Percentiles rank a stretch among this genome's conserved stretches.
Conservation (phyloP, 1,284 basidiomycete genomes). For the Cryptococcus sp. region DNA sequence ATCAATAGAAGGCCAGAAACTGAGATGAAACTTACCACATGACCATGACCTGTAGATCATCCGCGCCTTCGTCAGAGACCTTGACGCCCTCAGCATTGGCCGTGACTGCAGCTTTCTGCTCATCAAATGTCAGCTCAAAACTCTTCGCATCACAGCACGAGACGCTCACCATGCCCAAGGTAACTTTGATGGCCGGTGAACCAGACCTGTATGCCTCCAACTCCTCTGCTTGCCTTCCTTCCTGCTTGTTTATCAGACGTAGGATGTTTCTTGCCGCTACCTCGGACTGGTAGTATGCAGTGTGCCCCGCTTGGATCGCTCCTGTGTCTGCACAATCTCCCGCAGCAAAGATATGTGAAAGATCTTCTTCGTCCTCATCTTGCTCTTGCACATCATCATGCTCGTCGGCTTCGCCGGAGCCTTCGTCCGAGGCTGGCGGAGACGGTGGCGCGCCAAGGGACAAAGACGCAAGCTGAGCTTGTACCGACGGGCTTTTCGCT, state of each 20-base stretch:
- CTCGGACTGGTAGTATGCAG: constrained; percentile 63
- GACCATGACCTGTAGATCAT: constrained; percentile 56
- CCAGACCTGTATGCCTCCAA: constrained; percentile 63
- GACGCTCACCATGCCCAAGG: constrained; percentile 59
- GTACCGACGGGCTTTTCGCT: constrained; percentile 7
- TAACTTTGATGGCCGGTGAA: constrained; percentile 67
- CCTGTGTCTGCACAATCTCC: constrained; percentile 54
- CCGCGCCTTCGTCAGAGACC: constrained; percentile 55
- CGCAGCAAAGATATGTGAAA: constrained; percentile 53
- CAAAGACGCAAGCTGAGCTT: constrained; percentile 21
- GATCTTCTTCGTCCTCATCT: constrained; percentile 8
- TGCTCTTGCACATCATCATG: constrained; percentile 1
- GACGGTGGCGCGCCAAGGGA: constrained; percentile 17
- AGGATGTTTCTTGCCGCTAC: constrained; percentile 53
- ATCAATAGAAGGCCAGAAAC: no score
- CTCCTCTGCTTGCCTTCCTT: constrained; percentile 32
- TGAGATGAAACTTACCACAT: constrained; percentile 53
- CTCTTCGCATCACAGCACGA: background rate
- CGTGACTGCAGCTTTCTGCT: constrained; percentile 56
- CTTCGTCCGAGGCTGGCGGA: constrained; percentile 18
- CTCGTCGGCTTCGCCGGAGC: constrained; percentile 1
- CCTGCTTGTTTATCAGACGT: constrained; percentile 34
- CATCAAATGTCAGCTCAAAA: background rate
- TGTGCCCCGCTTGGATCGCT: constrained; percentile 65
- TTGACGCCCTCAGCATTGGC: constrained; percentile 58